phyloP scores from a whole-genome alignment of 2,329 filamentous ascomycete genomes.

The Coniochaeta prunicola region DNA sequence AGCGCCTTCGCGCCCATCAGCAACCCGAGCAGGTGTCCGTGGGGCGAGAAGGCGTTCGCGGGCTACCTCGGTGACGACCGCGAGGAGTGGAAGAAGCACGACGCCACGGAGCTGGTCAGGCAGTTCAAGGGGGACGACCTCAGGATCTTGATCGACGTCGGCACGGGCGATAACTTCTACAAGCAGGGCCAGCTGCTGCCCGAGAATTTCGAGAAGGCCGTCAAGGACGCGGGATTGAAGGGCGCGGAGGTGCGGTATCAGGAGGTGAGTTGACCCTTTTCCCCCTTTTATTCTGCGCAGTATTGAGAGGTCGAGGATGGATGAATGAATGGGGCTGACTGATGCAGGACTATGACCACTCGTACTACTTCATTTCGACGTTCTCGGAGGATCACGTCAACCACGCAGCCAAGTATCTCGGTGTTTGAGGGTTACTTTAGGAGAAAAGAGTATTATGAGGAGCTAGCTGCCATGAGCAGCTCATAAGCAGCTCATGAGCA shows the following conservation, averaged over 20 bases:
- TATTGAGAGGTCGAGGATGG: neutral
- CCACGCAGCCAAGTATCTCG: slow-evolving; percentile 80
- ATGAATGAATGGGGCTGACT: neutral
- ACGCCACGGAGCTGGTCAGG: slow-evolving; percentile 84
- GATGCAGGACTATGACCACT: slow-evolving; percentile 82
- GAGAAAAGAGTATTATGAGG: neutral
- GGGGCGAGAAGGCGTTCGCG: slow-evolving; percentile 91
- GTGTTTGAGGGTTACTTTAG: neutral
- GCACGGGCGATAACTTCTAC: slow-evolving; percentile 94
- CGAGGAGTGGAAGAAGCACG: slow-evolving; percentile 78
- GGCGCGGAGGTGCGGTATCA: slow-evolving; percentile 79
- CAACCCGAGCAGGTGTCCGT: slow-evolving; percentile 79
- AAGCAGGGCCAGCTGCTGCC: slow-evolving; percentile 87
- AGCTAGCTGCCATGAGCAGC: neutral
- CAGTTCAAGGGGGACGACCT: slow-evolving; percentile 61
- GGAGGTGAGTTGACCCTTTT: slow-evolving; percentile 48
- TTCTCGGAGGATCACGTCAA: slow-evolving; percentile 88
- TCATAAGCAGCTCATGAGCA: neutral
- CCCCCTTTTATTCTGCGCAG: neutral
- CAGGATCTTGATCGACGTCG: slow-evolving; percentile 82
- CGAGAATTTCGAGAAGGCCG: slow-evolving; percentile 82
- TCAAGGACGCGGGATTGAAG: slow-evolving; percentile 64
- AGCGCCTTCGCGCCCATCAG: slow-evolving; percentile 86
- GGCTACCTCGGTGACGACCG: slow-evolving; percentile 80
- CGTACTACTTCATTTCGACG: slow-evolving; percentile 90